These are phyloP conservation scores for Podaxis pistillaris DNA, from an alignment of 768 basidiomycete genomes.

Conservation along the genomic window DNA sequence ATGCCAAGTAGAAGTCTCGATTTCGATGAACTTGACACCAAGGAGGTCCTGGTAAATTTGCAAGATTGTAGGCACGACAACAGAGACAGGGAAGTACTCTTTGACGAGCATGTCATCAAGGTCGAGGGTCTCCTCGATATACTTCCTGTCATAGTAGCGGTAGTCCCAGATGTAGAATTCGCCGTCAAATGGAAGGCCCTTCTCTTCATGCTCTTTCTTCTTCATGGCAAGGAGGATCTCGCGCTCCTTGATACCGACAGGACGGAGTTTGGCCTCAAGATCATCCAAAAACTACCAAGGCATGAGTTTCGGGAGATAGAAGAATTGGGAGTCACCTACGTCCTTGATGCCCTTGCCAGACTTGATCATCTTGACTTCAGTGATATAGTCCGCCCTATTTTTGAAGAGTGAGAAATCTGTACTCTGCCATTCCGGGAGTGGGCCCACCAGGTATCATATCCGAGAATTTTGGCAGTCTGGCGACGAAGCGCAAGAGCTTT, in stretches of 20 bases:
- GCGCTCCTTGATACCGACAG: conserved; percentile 68
- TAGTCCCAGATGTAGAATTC: conserved; percentile 87
- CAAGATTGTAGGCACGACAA: conserved; percentile 81
- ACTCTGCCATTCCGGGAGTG: background rate
- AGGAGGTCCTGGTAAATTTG: conserved; percentile 82
- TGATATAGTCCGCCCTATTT: conserved; percentile 70
- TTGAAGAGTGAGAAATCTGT: background rate
- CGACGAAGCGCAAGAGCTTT: conserved; percentile 71
- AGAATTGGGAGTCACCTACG: conserved; percentile 31
- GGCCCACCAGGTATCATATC: conserved; percentile 66
- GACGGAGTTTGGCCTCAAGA: conserved; percentile 69
- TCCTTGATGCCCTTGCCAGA: conserved; percentile 56
- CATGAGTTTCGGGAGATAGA: background rate
- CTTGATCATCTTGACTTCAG: conserved; percentile 88
- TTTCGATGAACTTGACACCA: conserved; percentile 68
- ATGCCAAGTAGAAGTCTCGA: conserved; percentile 74
- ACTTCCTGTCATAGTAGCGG: conserved; percentile 68
- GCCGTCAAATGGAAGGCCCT: conserved; percentile 62
- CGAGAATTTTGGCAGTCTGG: conserved; percentile 62
- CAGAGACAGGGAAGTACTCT: conserved; percentile 85
- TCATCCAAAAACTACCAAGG: conserved; percentile 68
- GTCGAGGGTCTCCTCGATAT: conserved; percentile 60
- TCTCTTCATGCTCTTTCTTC: conserved; percentile 64
- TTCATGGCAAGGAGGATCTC: conserved; percentile 70
- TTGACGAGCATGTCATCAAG: conserved; percentile 81